Conservation (phyloP, 352 stramenopile genomes). For the Peronosclerospora sorghi region DNA sequence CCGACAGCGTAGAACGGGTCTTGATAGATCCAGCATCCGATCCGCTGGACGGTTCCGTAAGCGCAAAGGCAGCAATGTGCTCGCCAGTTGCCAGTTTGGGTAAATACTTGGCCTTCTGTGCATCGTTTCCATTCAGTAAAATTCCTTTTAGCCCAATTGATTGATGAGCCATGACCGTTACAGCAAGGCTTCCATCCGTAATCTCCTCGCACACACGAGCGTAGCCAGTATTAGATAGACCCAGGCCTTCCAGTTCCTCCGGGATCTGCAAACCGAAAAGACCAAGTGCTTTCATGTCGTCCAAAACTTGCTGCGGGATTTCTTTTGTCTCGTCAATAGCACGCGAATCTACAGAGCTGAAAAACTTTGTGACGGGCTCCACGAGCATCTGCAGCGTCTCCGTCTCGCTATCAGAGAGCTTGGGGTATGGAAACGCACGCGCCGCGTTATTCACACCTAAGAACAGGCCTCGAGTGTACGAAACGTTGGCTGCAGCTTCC, state of each 20-base stretch:
- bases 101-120: slow-evolving; percentile 70
- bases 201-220: slow-evolving; percentile 80
- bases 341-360: slow-evolving; percentile 50
- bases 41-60: no score
- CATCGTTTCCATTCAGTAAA: slow-evolving; percentile 75
- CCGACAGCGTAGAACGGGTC: no score
- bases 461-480: slow-evolving; percentile 75
- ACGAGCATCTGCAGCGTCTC: slow-evolving; percentile 84
- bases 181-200: slow-evolving; percentile 60
- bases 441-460: slow-evolving; percentile 71
- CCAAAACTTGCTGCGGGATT: slow-evolving; percentile 57
- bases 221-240: slow-evolving; percentile 78
- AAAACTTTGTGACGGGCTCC: slow-evolving; percentile 74
- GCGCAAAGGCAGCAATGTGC: no score
- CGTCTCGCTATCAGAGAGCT: slow-evolving; percentile 50
- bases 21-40: no score
- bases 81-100: no score
- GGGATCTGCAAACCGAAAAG: slow-evolving; percentile 83
- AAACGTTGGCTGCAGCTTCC: slow-evolving; percentile 50
- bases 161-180: slow-evolving; percentile 83
- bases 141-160: slow-evolving; percentile 84
- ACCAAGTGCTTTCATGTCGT: slow-evolving; percentile 73
- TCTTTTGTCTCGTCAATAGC: slow-evolving; percentile 76
- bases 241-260: slow-evolving; percentile 64
- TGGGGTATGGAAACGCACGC: slow-evolving; percentile 72